These are phyloP conservation scores for Aspergillus sp. DNA, from an alignment of 2,329 filamentous ascomycete species.

Conservation along the genomic window DNA sequence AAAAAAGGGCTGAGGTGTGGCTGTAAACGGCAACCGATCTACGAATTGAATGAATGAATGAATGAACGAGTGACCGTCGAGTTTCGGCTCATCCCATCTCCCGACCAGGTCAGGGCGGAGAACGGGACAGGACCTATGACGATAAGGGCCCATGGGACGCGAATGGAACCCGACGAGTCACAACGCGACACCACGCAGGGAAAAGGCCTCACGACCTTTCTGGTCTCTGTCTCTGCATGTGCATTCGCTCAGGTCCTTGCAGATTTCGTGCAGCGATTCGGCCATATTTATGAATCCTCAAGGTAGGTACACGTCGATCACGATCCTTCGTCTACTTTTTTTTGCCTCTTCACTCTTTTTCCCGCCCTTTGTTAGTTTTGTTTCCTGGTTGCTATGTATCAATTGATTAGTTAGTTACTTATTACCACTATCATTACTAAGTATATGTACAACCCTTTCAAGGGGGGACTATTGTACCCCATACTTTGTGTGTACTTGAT, in stretches of 20 bases:
- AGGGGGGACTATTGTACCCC: neutral
- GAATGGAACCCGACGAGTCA: slow-evolving; percentile 33
- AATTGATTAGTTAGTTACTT: neutral
- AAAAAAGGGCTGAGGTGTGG: slow-evolving; percentile 13
- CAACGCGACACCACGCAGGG: slow-evolving; percentile 23
- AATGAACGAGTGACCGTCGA: neutral
- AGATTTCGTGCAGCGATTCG: slow-evolving; percentile 26
- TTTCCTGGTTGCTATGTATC: neutral
- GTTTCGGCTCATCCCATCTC: too few relatives aligned
- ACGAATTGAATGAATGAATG: slow-evolving; percentile 15
- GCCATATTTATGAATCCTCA: slow-evolving; percentile 6
- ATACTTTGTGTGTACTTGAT: neutral
- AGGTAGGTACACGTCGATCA: slow-evolving; percentile 1
- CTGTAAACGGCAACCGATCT: slow-evolving; percentile 27
- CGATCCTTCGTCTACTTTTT: neutral
- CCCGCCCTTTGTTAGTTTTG: neutral
- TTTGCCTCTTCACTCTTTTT: neutral
- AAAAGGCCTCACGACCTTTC: slow-evolving; percentile 16
- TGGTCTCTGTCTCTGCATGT: slow-evolving; percentile 13
- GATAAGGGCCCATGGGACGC: slow-evolving; percentile 25
- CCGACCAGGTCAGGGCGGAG: slow-evolving; percentile 17
- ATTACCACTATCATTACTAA: neutral
- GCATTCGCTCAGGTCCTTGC: slow-evolving; percentile 30
- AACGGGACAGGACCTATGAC: slow-evolving; percentile 20
- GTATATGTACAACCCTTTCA: neutral